Evolutionary conservation across 208 protist species (phyloP), one percentile per base, ranked within the genome.

Genomic region (Leishmania braziliensis): DNA sequence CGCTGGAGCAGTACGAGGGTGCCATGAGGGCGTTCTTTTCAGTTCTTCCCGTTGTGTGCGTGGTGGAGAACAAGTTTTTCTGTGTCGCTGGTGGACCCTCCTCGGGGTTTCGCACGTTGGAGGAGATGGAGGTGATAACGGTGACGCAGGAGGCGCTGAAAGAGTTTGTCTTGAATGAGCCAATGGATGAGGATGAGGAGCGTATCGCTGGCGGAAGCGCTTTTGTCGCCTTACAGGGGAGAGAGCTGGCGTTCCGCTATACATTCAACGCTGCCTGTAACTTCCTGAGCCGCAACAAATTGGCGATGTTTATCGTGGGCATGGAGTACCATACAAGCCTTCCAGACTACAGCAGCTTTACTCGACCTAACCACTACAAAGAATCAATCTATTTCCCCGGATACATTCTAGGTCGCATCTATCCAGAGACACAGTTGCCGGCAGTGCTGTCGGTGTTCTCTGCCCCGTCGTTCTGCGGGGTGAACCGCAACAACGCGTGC

Each of bases 151-250:
- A 82, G 54, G 63, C 80, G 29, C 78, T 94, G 56, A 77, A 75
- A 54, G 92, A 95, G 86, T 95, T 95, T 88, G 87, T 95, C 33
- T 60, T 92, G 20, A 97, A 97, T 86, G 84, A 89, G 75, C 90
- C 82, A 5, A 97, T 96, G 91, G 91, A 95, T 80, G 94, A 97
- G 70, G 92, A 95, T 65, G 92, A 96, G 84, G 91, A 96, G 72
- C 89, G 88, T 56, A 81, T 93, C 51, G 78, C 84, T 0, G 87
- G 85, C 29, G 89, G 89, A 18, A 89, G 84, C 68, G 90, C 90
- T 1, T 95, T 95, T 78, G 87, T 94, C 33, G 89, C 86, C 2
- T 89, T 87, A 33, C 84, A 84, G 23, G 84, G 70, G 5, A 86
- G 88, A 66, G 87, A 89, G 23, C 56, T 80, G 39, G 88, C 84